Conservation (phyloP, 2,329 filamentous ascomycete species). For the Gnomoniopsis smithogilvyi region DNA sequence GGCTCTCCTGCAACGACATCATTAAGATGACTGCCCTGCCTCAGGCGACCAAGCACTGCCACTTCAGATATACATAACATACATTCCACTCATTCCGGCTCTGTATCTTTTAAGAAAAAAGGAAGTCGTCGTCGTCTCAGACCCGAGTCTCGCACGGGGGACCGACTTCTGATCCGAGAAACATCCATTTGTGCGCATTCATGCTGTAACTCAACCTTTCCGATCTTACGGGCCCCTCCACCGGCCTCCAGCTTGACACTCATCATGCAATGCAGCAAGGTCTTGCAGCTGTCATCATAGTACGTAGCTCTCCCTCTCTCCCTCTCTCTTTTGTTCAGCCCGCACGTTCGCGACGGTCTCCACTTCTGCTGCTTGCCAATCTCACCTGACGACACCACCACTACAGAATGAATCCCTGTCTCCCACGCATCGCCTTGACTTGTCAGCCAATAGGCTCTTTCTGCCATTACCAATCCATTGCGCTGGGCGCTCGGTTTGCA, state of each 20-base stretch:
- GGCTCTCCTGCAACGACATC: neutral
- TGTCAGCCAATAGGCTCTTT: neutral
- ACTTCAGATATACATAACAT: no score
- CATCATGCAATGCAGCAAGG: no score
- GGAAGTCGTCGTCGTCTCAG: neutral
- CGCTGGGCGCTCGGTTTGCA: constrained; percentile 8
- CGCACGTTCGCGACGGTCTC: neutral
- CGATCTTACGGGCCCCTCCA: neutral
- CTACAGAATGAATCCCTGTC: neutral
- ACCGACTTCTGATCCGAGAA: neutral
- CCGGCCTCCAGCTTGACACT: no score
- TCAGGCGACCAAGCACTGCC: neutral
- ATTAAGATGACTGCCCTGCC: no score
- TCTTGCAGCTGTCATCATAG: no score
- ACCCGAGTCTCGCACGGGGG: neutral
- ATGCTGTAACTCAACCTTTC: no score
- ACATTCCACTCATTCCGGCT: neutral
- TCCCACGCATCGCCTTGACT: neutral
- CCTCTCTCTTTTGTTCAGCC: neutral
- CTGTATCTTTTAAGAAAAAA: neutral
- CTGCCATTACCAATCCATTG: constrained; percentile 7
- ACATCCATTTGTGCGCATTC: no score
- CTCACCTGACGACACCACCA: no score
- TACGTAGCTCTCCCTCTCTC: no score
- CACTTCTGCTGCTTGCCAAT: neutral